Percentiles rank a stretch among this genome's conserved stretches.
Conservation (phyloP, 352 stramenopile species). For the Globisporangium nodosum region DNA sequence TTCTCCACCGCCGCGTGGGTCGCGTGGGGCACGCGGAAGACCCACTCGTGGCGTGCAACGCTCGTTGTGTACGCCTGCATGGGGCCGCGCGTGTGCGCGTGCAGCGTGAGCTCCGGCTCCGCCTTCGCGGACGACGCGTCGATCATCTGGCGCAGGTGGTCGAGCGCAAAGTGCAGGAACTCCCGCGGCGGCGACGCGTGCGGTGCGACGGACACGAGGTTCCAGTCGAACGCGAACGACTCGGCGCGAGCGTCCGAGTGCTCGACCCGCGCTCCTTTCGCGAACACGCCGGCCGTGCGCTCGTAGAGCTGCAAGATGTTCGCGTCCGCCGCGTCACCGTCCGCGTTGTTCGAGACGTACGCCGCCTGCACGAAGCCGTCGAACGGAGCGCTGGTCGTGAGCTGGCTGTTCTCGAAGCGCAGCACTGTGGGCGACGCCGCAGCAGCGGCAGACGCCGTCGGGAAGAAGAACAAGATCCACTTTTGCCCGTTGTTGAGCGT, state of each 20-base stretch:
- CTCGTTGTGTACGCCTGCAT: slow-evolving; percentile 49
- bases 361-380: slow-evolving; percentile 60
- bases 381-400: slow-evolving; percentile 49
- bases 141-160: slow-evolving; percentile 54
- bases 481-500: slow-evolving; percentile 73
- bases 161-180: slow-evolving; percentile 68
- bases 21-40: slow-evolving; percentile 34
- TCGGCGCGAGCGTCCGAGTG: slow-evolving; percentile 22
- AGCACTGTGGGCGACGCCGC: slow-evolving; percentile 8
- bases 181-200: background rate
- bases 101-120: slow-evolving; percentile 48
- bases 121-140: slow-evolving; percentile 28
- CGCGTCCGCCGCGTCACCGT: slow-evolving; percentile 12
- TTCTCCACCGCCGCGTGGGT: slow-evolving; percentile 37
- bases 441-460: slow-evolving; percentile 1
- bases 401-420: slow-evolving; percentile 38
- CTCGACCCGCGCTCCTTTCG: slow-evolving; percentile 17
- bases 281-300: slow-evolving; percentile 48
- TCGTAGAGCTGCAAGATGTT: slow-evolving; percentile 59
- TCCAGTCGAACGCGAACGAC: slow-evolving; percentile 62
- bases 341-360: slow-evolving; percentile 45
- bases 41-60: slow-evolving; percentile 24
- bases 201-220: slow-evolving; percentile 13
- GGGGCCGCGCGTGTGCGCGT: slow-evolving; percentile 65
- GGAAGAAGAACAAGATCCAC: slow-evolving; percentile 70